Conservation (phyloP, 257 asterid genomes). For the Solanum infundibuliforme region DNA sequence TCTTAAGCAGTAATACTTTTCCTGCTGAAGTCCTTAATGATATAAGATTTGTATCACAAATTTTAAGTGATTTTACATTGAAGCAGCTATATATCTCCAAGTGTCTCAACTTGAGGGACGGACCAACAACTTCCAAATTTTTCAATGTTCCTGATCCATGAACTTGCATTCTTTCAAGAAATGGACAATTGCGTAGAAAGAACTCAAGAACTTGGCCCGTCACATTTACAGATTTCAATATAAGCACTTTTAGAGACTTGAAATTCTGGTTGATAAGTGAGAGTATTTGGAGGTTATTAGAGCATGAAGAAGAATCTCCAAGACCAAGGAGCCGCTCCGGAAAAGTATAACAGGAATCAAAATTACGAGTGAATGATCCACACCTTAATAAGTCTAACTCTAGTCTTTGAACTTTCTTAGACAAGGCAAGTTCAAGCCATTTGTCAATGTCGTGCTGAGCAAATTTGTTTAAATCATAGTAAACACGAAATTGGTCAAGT, state of each 20-base stretch:
- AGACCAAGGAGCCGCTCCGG: neutral
- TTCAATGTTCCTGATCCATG: conserved; percentile 21
- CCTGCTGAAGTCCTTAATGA: conserved; percentile 10
- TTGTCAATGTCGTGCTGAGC: neutral
- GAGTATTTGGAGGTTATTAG: neutral
- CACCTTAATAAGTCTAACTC: neutral
- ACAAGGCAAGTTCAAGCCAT: neutral
- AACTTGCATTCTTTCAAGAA: conserved; percentile 18
- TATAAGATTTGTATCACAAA: conserved; percentile 27
- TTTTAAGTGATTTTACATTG: conserved; percentile 16
- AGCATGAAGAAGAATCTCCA: neutral
- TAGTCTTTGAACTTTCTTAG: neutral
- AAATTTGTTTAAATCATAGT: neutral
- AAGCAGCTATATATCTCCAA: conserved; percentile 24
- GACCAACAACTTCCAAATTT: conserved; percentile 18
- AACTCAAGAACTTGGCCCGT: conserved; percentile 25
- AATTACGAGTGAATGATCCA: neutral
- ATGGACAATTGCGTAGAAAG: conserved; percentile 22
- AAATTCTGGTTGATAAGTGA: neutral
- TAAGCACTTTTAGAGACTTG: conserved; percentile 21
- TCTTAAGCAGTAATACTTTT: conserved; percentile 13
- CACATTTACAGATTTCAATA: conserved; percentile 30
- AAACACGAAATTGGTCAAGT: neutral
- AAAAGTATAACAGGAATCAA: neutral
- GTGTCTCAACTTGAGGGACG: conserved; percentile 20